Evolutionary conservation across 73 alveolate species (phyloP).

Genomic region (Symbiodinium natans): DNA sequence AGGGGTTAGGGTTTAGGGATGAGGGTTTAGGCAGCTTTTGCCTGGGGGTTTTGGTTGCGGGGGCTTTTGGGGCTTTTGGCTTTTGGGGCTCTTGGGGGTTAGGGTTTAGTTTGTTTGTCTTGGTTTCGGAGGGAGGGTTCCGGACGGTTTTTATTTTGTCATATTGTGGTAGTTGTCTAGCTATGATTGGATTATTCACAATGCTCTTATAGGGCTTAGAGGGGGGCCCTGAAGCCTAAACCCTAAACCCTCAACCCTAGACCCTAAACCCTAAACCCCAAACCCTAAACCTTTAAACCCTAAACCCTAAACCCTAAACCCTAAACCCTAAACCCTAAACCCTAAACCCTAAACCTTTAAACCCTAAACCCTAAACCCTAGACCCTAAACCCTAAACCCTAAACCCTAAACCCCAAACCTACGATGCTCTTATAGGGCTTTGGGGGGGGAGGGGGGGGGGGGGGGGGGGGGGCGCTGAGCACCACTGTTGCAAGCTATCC

Average conservation of each 20-base stretch:
- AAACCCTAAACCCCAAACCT: no score
- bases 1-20: neutral
- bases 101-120: neutral
- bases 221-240: neutral
- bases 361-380: neutral
- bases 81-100: neutral
- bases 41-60: no score
- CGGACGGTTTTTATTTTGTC: no score
- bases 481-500: neutral
- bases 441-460: no score
- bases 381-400: no score
- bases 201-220: neutral
- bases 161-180: no score
- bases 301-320: neutral
- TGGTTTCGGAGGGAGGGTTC: neutral
- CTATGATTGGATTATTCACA: no score
- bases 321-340: neutral
- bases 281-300: neutral
- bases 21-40: neutral
- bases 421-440: no score
- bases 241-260: neutral
- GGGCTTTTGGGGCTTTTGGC: neutral
- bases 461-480: no score
- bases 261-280: neutral
- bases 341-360: neutral